Conservation (phyloP, 768 basidiomycete species). For the Leccinum longicurvipes region DNA sequence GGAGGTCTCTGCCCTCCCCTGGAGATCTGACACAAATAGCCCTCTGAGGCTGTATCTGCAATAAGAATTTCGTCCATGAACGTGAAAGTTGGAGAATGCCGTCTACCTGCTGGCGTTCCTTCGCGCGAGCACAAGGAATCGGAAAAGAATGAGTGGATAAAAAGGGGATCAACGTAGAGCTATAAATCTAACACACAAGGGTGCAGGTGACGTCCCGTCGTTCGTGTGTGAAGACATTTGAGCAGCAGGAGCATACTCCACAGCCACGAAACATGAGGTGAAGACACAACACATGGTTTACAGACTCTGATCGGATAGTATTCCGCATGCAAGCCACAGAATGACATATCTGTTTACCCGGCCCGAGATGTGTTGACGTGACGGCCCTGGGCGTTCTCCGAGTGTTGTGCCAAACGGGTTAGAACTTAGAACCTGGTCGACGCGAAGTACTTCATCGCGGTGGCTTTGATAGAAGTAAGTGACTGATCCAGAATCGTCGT, state of each 20-base stretch:
- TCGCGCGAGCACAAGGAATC: not conserved
- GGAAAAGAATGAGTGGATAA: not conserved
- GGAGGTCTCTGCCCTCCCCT: not conserved
- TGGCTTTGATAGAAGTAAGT: not conserved
- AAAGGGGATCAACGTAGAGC: slow-evolving; percentile 2
- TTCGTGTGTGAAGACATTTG: slow-evolving; percentile 2
- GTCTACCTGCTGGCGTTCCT: not conserved
- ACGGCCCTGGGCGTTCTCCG: not conserved
- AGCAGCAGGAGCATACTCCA: not conserved
- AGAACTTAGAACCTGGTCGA: not conserved
- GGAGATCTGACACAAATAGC: not conserved
- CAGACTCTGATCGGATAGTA: no score
- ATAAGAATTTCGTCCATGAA: slow-evolving; percentile 2
- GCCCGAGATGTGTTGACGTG: not conserved
- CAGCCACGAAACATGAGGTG: not conserved
- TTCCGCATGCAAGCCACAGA: not conserved
- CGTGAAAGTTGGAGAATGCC: not conserved
- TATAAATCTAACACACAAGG: not conserved
- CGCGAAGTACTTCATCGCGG: not conserved
- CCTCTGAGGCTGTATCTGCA: not conserved
- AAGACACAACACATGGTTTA: not conserved
- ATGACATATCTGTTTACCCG: not conserved
- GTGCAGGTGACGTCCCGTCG: not conserved
- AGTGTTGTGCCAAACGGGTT: not conserved
- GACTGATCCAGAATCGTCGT: not conserved